Conservation (phyloP, 1,139 yeast genomes). For the Suhomyces bribrorum region DNA sequence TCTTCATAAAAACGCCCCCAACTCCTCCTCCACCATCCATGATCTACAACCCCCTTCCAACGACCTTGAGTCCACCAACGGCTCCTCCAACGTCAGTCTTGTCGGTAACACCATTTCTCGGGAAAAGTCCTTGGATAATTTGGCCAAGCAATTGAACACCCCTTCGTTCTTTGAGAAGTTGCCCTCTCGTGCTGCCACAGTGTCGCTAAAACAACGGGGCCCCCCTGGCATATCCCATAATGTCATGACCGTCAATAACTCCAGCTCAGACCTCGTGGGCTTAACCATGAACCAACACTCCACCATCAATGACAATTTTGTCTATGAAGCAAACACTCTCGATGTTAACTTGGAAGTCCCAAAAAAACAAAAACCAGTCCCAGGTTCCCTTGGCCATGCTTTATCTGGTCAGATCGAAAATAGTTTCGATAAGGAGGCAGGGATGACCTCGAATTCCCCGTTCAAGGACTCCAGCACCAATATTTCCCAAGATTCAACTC, state of each 20-base stretch:
- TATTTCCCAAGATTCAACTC: slow-evolving; percentile 5
- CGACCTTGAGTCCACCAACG: slow-evolving; percentile 8
- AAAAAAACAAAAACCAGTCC: not conserved
- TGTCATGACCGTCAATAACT: slow-evolving; percentile 12
- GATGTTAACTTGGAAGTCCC: slow-evolving; percentile 7
- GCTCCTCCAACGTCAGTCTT: slow-evolving; percentile 7
- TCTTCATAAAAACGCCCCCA: slow-evolving; percentile 13
- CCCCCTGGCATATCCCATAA: slow-evolving; percentile 3
- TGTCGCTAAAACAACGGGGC: slow-evolving; percentile 18
- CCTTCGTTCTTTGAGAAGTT: slow-evolving; percentile 43
- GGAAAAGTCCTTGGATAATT: slow-evolving; percentile 34
- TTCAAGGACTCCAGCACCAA: slow-evolving; percentile 5
- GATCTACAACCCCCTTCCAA: slow-evolving; percentile 2
- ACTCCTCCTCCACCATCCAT: slow-evolving; percentile 5
- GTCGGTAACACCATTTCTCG: slow-evolving; percentile 6
- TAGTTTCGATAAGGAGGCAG: slow-evolving; percentile 13
- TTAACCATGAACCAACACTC: slow-evolving; percentile 6
- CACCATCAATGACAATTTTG: slow-evolving; percentile 40
- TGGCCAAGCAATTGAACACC: slow-evolving; percentile 43
- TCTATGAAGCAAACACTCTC: slow-evolving; percentile 24
- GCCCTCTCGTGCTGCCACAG: slow-evolving; percentile 34
- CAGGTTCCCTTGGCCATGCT: slow-evolving; percentile 2
- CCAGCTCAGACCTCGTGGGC: slow-evolving; percentile 13
- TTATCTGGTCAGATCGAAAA: slow-evolving; percentile 10
- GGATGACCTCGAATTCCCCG: slow-evolving; percentile 10